These are phyloP conservation scores for Kwoniella bestiolae DNA, from an alignment of 768 basidiomycete species.

Conservation along the genomic window DNA sequence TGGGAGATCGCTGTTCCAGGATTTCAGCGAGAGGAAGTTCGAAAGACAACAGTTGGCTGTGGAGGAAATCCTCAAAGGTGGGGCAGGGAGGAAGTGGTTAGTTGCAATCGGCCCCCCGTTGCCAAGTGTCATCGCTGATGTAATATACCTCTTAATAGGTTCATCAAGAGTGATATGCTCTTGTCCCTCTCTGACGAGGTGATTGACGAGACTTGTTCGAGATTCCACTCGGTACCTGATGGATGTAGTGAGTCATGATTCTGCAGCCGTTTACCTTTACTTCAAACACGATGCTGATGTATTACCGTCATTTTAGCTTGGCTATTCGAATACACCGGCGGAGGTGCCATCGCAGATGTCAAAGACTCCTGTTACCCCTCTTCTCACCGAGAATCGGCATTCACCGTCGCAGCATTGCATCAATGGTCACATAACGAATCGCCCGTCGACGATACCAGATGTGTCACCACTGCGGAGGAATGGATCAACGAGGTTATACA, in stretches of 20 bases:
- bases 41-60: slow-evolving; percentile 88
- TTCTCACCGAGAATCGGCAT: slow-evolving; percentile 75
- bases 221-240: slow-evolving; percentile 80
- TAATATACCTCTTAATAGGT: slow-evolving; percentile 61
- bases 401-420: slow-evolving; percentile 86
- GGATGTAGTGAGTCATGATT: slow-evolving; percentile 82
- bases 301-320: slow-evolving; percentile 63
- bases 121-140: not conserved
- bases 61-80: slow-evolving; percentile 81
- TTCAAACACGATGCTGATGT: not conserved
- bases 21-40: slow-evolving; percentile 88
- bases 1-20: slow-evolving; percentile 81
- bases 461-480: slow-evolving; percentile 81
- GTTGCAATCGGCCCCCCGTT: slow-evolving; percentile 42
- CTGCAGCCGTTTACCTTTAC: not conserved
- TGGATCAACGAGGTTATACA: slow-evolving; percentile 80
- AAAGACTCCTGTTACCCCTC: slow-evolving; percentile 74
- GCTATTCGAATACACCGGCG: slow-evolving; percentile 83
- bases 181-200: slow-evolving; percentile 83
- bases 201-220: slow-evolving; percentile 77
- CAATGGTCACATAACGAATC: slow-evolving; percentile 77
- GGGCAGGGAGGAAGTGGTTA: slow-evolving; percentile 64
- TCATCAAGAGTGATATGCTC: slow-evolving; percentile 82
- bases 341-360: slow-evolving; percentile 74
- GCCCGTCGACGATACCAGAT: slow-evolving; percentile 75